A percentile compares a stretch with the other conserved stretches of the same genome.
phyloP scores from a whole-genome alignment of 2,329 filamentous ascomycete species.

The Sphaerostilbella broomeana region DNA sequence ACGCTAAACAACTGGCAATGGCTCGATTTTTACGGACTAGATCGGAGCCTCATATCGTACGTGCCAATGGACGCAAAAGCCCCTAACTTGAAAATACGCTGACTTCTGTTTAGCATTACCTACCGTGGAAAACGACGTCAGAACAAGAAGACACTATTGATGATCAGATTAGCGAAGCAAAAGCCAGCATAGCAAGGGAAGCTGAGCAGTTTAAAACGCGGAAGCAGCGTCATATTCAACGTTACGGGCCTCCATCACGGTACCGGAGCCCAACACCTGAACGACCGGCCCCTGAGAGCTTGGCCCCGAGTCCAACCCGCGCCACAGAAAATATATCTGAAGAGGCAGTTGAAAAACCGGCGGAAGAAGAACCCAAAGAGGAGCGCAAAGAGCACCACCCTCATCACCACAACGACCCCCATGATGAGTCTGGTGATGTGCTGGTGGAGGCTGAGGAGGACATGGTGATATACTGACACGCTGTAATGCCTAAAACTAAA shows the following conservation, averaged over 20 bases:
- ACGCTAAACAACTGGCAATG: slow-evolving; percentile 62
- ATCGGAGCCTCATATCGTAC: slow-evolving; percentile 65
- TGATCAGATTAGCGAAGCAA: slow-evolving; percentile 59
- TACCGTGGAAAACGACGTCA: slow-evolving; percentile 68
- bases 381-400: slow-evolving; percentile 42
- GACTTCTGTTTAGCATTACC: slow-evolving; percentile 61
- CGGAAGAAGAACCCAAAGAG: slow-evolving; percentile 4
- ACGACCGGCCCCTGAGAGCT: slow-evolving; percentile 22
- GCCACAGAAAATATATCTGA: not conserved
- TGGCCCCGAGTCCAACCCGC: slow-evolving; percentile 7
- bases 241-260: slow-evolving; percentile 19
- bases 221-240: slow-evolving; percentile 33
- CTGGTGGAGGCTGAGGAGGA: slow-evolving; percentile 83
- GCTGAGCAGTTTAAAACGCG: slow-evolving; percentile 52
- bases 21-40: slow-evolving; percentile 70
- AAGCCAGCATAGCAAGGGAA: slow-evolving; percentile 59
- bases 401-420: too few species aligned
- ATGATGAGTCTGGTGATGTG: slow-evolving; percentile 70
- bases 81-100: not conserved
- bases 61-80: slow-evolving; percentile 25
- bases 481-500: too few species aligned
- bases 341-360: too few species aligned
- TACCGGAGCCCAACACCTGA: slow-evolving; percentile 25
- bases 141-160: slow-evolving; percentile 66
- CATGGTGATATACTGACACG: slow-evolving; percentile 80